Percentiles rank a stretch among this genome's conserved stretches.
Evolutionary conservation across 2,329 filamentous ascomycete species (phyloP).

Genomic region (Fonsecaea nubica): DNA sequence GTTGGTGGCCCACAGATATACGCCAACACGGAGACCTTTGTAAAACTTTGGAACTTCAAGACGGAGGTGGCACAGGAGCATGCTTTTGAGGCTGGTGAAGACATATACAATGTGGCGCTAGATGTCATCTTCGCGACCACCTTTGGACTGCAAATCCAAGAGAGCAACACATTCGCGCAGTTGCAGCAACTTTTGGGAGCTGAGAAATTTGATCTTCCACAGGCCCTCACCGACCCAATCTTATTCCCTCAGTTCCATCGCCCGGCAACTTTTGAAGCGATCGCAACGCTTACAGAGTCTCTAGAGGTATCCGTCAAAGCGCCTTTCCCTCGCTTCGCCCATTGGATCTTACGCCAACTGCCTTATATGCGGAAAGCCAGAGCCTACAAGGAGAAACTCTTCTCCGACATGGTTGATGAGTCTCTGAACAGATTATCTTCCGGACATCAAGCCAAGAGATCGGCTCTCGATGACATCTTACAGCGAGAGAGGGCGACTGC

Average conservation of each 20-base stretch:
- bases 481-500: conserved; percentile 45
- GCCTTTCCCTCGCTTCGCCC: conserved; percentile 33
- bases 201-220: conserved; percentile 4
- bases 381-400: conserved; percentile 38
- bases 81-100: conserved; percentile 46
- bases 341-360: conserved; percentile 32
- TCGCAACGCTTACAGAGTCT: conserved; percentile 32
- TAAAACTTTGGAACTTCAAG: conserved; percentile 46
- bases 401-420: conserved; percentile 35
- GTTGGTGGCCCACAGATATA: conserved; percentile 43
- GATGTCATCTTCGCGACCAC: conserved; percentile 51
- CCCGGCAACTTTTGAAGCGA: conserved; percentile 25
- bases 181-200: conserved; percentile 31
- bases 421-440: conserved; percentile 30
- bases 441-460: conserved; percentile 43
- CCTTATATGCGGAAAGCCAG: conserved; percentile 30
- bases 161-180: conserved; percentile 38
- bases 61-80: conserved; percentile 40
- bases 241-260: conserved; percentile 17
- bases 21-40: conserved; percentile 35
- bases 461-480: conserved; percentile 48
- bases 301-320: conserved; percentile 33
- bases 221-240: conserved; percentile 6
- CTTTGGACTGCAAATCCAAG: conserved; percentile 47
- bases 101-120: conserved; percentile 47